These are phyloP conservation scores for Blastobotrys terrestris DNA, from an alignment of 805 yeast genomes.

Conservation along the genomic window DNA sequence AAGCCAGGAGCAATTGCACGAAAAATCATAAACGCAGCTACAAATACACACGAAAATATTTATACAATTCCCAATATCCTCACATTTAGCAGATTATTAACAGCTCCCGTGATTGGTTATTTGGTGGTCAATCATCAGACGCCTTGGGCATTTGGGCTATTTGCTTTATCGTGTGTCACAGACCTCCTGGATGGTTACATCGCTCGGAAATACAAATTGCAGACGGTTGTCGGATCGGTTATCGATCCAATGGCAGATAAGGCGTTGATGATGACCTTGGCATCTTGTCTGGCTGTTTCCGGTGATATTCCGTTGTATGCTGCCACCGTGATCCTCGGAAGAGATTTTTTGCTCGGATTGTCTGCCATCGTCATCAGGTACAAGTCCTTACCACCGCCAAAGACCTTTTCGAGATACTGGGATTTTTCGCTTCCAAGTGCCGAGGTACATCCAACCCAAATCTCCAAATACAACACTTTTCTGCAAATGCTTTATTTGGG, in stretches of 20 bases:
- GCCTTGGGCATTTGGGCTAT: conserved; percentile 60
- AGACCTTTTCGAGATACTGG: conserved; percentile 63
- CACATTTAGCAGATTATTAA: conserved; percentile 70
- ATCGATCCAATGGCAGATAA: conserved; percentile 96
- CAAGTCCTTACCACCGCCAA: conserved; percentile 67
- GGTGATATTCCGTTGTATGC: conserved; percentile 58
- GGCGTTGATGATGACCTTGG: conserved; percentile 77
- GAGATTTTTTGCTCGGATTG: conserved; percentile 69
- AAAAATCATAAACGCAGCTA: not conserved
- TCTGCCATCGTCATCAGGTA: conserved; percentile 71
- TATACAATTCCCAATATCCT: conserved; percentile 83
- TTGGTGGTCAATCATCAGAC: conserved; percentile 60
- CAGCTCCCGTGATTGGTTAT: conserved; percentile 84
- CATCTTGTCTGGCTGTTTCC: conserved; percentile 64
- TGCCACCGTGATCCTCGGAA: conserved; percentile 65
- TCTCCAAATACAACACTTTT: conserved; percentile 85
- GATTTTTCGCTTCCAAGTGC: conserved; percentile 78
- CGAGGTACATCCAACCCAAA: conserved; percentile 77
- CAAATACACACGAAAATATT: conserved; percentile 42
- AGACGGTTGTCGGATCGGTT: conserved; percentile 80
- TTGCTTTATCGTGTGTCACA: conserved; percentile 80
- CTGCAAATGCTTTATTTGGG: conserved; percentile 90
- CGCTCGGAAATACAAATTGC: conserved; percentile 73
- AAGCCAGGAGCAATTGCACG: not conserved
- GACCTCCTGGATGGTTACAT: conserved; percentile 89